Base-by-base conservation (phyloP, 768 basidiomycete genomes). In the Rhizopogon sp. region DNA sequence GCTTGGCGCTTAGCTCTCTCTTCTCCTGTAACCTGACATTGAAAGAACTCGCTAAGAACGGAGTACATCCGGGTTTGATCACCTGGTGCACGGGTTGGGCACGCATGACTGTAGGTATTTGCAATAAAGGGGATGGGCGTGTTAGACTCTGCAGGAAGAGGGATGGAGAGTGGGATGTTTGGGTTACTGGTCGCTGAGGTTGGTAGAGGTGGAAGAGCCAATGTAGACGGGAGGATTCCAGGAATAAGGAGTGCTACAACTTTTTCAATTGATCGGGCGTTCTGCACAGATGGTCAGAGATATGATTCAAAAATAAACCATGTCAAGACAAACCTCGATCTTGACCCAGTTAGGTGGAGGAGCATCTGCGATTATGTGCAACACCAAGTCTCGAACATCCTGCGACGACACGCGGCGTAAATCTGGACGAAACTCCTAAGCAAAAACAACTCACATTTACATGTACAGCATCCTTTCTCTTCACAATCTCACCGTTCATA, bases 11-110 rank as follows among this genome's bases (percentile, higher is more conserved):
- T 77, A 61, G 84, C 86, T 74, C 88, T 89, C 70, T 96, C 93
- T 53, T 88, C 85, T 0, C 80, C 79, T 4, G 84, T 89, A 9
- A 97, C 75, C 2, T 93, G 93, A 0, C 81, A 79, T 46, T 85
- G 86, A 69, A 98, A 88, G 64, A 98, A 91, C 0, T 84, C 72
- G 61, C 87, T 84, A 22, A 96, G 77, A 40, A 93, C 87, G 28
- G 88, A 90, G 63, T 93, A 88, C 85, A 98, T 87, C 42, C 85
- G 78, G 37, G 79, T 85, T 52, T 79, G 78, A 60, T 98, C 96
- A 1, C 96, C 97, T 0, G 94, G 95, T 1, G 95, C 94, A 17
- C 88, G 83, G 0, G 94, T 95, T 0, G 95, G 96, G 59, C 90
- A 92, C 13, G 92, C 93, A 72, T 97, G 92, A 55, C 89, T 90